Evolutionary conservation across 495 filamentous ascomycete species (phyloP).

Genomic region (Penicillium fimorum): DNA sequence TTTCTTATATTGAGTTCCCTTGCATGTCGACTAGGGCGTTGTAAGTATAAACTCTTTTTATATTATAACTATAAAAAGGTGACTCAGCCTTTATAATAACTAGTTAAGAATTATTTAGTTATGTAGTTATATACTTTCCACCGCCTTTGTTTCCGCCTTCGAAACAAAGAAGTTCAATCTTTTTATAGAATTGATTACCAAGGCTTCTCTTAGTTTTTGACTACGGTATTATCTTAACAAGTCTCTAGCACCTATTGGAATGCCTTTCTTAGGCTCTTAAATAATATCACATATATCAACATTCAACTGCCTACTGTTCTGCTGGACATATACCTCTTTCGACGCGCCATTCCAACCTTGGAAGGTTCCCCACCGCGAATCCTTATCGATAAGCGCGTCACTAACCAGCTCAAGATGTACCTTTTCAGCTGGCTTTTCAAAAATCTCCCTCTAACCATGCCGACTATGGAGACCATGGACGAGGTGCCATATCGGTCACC

Average conservation of each 20-base stretch:
- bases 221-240: background rate
- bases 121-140: background rate
- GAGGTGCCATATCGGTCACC: conserved; percentile 48
- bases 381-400: conserved; percentile 33
- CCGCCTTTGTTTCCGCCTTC: conserved; percentile 1
- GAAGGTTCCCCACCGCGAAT: background rate
- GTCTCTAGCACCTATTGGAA: background rate
- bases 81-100: too few relatives aligned
- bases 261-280: background rate
- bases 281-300: background rate
- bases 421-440: conserved; percentile 4
- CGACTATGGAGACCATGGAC: conserved; percentile 18
- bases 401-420: conserved; percentile 14
- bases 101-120: too few relatives aligned
- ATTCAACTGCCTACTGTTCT: background rate
- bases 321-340: background rate
- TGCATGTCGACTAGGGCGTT: too few relatives aligned
- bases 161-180: conserved; percentile 1
- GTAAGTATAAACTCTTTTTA: too few relatives aligned
- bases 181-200: background rate
- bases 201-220: background rate
- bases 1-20: background rate
- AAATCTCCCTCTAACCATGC: conserved; percentile 19
- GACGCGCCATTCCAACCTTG: background rate
- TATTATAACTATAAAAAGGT: too few relatives aligned